phyloP scores from a whole-genome alignment of 768 basidiomycete species.

The Polyporus arcularius region DNA sequence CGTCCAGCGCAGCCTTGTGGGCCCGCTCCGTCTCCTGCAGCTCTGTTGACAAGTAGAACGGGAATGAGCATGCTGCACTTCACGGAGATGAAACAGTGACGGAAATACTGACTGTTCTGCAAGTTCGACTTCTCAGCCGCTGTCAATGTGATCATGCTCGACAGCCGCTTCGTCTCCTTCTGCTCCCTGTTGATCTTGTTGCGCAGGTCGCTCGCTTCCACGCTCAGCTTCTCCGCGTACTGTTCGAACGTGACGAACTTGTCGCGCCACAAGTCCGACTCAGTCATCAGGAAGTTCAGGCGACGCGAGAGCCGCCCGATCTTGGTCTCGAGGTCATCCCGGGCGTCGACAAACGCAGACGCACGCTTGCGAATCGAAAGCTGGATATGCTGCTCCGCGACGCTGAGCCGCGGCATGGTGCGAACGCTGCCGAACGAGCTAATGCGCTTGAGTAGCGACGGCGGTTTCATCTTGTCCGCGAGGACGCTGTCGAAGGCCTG shows the following conservation, averaged over 20 bases:
- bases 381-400: slow-evolving; percentile 84
- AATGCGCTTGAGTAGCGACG: slow-evolving; percentile 83
- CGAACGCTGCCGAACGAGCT: slow-evolving; percentile 72
- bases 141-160: slow-evolving; percentile 75
- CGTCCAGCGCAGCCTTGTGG: slow-evolving; percentile 76
- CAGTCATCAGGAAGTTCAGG: slow-evolving; percentile 90
- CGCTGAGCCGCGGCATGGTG: slow-evolving; percentile 70
- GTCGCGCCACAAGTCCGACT: slow-evolving; percentile 87
- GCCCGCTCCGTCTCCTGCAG: slow-evolving; percentile 80
- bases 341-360: slow-evolving; percentile 91
- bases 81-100: slow-evolving; percentile 2
- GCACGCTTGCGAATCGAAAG: slow-evolving; percentile 89
- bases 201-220: slow-evolving; percentile 82
- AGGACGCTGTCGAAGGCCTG: slow-evolving; percentile 88
- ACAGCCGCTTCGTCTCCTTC: slow-evolving; percentile 82
- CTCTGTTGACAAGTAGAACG: slow-evolving; percentile 45
- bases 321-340: slow-evolving; percentile 93
- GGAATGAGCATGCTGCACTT: background rate
- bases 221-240: slow-evolving; percentile 88
- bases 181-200: slow-evolving; percentile 91
- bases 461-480: slow-evolving; percentile 87
- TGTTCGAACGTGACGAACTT: slow-evolving; percentile 94
- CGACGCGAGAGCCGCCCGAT: slow-evolving; percentile 84
- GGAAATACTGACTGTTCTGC: slow-evolving; percentile 63
- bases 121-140: slow-evolving; percentile 78